phyloP scores from a whole-genome alignment of 1,284 basidiomycete species.

The Lignosus rhinocerotis region DNA sequence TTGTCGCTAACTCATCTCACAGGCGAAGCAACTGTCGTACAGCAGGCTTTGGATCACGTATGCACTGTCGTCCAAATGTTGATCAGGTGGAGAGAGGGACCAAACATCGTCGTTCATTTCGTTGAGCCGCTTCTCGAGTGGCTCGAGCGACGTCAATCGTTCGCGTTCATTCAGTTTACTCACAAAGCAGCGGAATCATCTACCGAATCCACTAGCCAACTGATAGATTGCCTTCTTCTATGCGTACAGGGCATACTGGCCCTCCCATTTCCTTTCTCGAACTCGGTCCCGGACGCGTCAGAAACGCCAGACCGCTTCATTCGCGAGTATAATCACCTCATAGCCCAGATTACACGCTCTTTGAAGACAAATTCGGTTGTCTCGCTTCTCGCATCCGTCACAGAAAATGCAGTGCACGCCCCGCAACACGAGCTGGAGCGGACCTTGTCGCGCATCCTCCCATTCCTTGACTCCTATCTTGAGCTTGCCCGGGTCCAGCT shows the following conservation, averaged over 20 bases:
- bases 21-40: constrained; percentile 20
- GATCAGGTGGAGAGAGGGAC: constrained; percentile 37
- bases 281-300: constrained; percentile 11
- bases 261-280: constrained; percentile 5
- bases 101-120: constrained; percentile 49
- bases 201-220: constrained; percentile 32
- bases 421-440: constrained; percentile 28
- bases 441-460: constrained; percentile 48
- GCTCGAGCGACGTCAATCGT: constrained; percentile 38
- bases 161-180: constrained; percentile 7
- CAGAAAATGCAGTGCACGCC: constrained; percentile 4
- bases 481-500: constrained; percentile 57
- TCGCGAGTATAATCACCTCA: constrained; percentile 27
- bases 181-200: background rate
- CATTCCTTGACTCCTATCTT: constrained; percentile 68
- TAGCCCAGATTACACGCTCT: constrained; percentile 27
- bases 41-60: constrained; percentile 20
- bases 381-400: constrained; percentile 5
- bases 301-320: constrained; percentile 33
- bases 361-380: constrained; percentile 32
- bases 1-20: background rate
- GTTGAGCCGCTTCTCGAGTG: constrained; percentile 50
- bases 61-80: constrained; percentile 19
- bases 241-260: constrained; percentile 38
- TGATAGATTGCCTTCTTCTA: constrained; percentile 60